Evolutionary conservation across 2,329 filamentous ascomycete species (phyloP).

Genomic region (Fusarium bulbicola): DNA sequence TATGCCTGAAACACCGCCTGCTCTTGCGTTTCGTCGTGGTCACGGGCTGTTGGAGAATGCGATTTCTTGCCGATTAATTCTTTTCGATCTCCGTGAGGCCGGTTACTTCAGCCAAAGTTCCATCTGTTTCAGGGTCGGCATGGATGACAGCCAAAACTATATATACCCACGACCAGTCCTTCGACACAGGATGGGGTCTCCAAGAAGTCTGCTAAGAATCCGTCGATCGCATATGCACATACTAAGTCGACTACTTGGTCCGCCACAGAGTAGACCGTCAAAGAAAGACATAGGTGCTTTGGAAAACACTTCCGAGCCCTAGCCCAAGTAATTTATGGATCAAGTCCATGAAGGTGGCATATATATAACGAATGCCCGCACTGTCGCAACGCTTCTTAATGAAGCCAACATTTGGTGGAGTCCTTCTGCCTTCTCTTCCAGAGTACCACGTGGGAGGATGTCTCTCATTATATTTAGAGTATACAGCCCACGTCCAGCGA

Average conservation of each 20-base stretch:
- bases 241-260: neutral
- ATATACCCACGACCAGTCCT: neutral
- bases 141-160: neutral
- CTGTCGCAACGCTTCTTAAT: neutral
- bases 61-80: accelerated
- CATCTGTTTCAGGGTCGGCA: neutral
- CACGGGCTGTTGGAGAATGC: accelerated
- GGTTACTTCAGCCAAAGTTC: accelerated
- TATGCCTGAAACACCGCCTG: accelerated
- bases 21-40: neutral
- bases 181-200: neutral
- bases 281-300: too few species aligned
- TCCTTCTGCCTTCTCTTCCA: neutral
- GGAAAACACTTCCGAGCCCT: too few species aligned
- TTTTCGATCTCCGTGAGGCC: too few species aligned
- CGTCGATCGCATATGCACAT: too few species aligned
- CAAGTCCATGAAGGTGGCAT: neutral
- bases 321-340: neutral
- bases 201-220: too few species aligned
- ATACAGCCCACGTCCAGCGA: neutral
- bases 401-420: neutral
- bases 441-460: neutral
- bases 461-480: neutral
- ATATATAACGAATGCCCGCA: neutral
- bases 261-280: neutral